Base-by-base conservation (phyloP, 495 filamentous ascomycete genomes). In the Penicillium antarcticum region DNA sequence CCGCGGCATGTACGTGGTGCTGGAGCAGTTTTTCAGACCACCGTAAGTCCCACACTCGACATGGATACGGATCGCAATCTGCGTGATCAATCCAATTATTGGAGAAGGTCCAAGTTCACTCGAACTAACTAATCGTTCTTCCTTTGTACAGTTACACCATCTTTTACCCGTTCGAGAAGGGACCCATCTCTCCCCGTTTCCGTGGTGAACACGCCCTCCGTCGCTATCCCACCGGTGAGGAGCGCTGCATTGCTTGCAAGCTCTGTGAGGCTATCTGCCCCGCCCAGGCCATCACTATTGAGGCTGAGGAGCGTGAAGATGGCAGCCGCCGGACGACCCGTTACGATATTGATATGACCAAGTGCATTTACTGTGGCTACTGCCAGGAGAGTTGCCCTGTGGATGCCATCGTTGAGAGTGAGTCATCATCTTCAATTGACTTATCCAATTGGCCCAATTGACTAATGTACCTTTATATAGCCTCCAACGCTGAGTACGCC, bases 271-370 rank as follows among this genome's bases (percentile, higher is more conserved):
- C 95, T 53, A 86, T 98, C 70, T 98, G 94, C 80, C 94, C 94
- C 11, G 94, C 94, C 18, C 85, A 91, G 72, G 91, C 91, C 58
- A 98, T 97, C 68, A 97, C 92, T 18, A 98, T 98, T 61, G 94
- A 98, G 75, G 95, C 94, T 40, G 94, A 98, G 65, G 94, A 98
- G 76, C 91, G 94, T 72, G 88, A 86, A 63, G 94, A 98, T 63
- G 94, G 94, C 38, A 94, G 88, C 60, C 82, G 94, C 65, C 82
- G 94, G 62, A 98, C 94, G 41, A 96, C 92, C 44, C 84, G 92
- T 66, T 98, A 98, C 74, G 94, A 98, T 75, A 96, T 98, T 69
- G 94, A 98, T 79, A 98, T 98, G 94, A 97, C 94, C 66, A 98
- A 98, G 79, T 98, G 94, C 74, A 98, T 98, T 69, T 98, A 97